These are phyloP conservation scores for Trametes sp. DNA, from an alignment of 1,284 basidiomycete species.

Conservation along the genomic window DNA sequence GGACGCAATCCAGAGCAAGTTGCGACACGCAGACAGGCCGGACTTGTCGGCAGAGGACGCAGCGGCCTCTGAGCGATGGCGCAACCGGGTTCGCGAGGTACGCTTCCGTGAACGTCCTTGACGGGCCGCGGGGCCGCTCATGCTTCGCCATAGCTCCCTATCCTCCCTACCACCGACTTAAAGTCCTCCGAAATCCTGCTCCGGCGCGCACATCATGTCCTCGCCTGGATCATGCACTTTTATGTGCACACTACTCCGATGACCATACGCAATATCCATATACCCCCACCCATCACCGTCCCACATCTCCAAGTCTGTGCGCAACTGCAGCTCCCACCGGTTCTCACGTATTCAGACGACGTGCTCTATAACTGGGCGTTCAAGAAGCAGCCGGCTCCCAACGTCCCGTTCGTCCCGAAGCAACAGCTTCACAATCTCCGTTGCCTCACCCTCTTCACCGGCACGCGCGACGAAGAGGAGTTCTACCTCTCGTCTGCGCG, in stretches of 20 bases:
- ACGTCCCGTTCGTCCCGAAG: slow-evolving; percentile 38
- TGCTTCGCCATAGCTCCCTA: slow-evolving; percentile 47
- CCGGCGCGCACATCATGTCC: slow-evolving; percentile 85
- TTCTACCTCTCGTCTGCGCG: slow-evolving; percentile 91
- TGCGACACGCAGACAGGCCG: slow-evolving; percentile 64
- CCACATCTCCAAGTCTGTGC: slow-evolving; percentile 82
- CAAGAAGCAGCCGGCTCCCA: slow-evolving; percentile 40
- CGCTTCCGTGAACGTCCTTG: slow-evolving; percentile 33
- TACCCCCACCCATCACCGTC: slow-evolving; percentile 79
- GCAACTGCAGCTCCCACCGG: slow-evolving; percentile 85
- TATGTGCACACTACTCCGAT: slow-evolving; percentile 85
- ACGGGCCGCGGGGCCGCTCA: not conserved
- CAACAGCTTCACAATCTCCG: slow-evolving; percentile 62
- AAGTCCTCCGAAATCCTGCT: slow-evolving; percentile 69
- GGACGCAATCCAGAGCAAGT: slow-evolving; percentile 53
- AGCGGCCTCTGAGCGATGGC: slow-evolving; percentile 64
- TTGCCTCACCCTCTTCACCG: slow-evolving; percentile 80
- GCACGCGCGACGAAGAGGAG: slow-evolving; percentile 84
- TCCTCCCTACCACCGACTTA: slow-evolving; percentile 59
- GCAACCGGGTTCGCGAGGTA: slow-evolving; percentile 65
- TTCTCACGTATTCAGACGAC: slow-evolving; percentile 93
- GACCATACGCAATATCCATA: slow-evolving; percentile 54
- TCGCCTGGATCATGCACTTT: slow-evolving; percentile 88
- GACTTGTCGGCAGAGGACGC: slow-evolving; percentile 54
- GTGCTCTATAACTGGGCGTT: slow-evolving; percentile 93